These are phyloP conservation scores for Hypericum androsaemum DNA, from an alignment of 345 rosid species.

Conservation along the genomic window DNA sequence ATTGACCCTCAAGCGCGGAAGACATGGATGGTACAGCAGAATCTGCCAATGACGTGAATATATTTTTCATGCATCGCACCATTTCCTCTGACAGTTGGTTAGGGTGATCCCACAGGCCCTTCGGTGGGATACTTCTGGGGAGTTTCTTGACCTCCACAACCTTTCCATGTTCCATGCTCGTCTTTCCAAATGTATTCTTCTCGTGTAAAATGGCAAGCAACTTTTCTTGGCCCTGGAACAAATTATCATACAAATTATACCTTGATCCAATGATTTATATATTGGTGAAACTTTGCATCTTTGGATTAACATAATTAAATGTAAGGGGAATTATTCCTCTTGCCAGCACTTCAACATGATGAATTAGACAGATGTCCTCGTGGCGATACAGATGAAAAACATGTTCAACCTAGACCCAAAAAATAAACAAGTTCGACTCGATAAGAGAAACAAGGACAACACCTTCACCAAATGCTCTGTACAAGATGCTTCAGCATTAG, in stretches of 20 bases:
- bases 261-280: no score
- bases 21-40: conserved; percentile 12
- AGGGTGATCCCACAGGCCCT: conserved; percentile 18
- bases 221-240: conserved; percentile 34
- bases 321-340: no score
- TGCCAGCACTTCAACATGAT: no score
- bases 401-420: not conserved
- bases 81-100: conserved; percentile 22
- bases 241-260: conserved; percentile 13
- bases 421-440: not conserved
- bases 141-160: conserved; percentile 28
- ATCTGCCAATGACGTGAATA: conserved; percentile 17
- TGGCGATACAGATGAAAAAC: conserved; percentile 21
- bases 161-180: conserved; percentile 18
- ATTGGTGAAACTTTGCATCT: no score
- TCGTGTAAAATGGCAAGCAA: conserved; percentile 17
- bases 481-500: conserved; percentile 34
- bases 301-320: no score
- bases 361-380: no score
- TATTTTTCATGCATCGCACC: conserved; percentile 22
- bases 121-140: conserved; percentile 42
- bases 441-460: conserved; percentile 6
- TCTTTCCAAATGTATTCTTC: conserved; percentile 21
- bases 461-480: conserved; percentile 37
- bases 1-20: conserved; percentile 33